A percentile compares a stretch with the other conserved stretches of the same genome.
These are phyloP conservation scores for Fusarium udum DNA, from an alignment of 2,329 filamentous ascomycete genomes.

Conservation along the genomic window DNA sequence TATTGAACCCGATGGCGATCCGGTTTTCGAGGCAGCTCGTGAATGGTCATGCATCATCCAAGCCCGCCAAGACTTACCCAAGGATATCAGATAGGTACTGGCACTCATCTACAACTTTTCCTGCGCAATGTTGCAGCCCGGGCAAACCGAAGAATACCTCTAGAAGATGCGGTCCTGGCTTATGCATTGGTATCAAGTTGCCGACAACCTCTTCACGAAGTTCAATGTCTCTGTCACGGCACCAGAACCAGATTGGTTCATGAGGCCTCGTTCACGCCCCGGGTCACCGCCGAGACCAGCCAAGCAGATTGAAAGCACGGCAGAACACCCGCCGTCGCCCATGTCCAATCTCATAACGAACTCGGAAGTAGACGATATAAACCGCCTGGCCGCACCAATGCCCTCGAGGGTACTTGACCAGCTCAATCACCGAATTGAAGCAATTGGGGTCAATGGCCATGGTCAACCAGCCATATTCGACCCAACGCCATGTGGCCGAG, in stretches of 20 bases:
- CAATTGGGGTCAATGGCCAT: background rate
- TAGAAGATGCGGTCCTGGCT: slow-evolving; percentile 46
- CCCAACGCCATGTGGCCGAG: background rate
- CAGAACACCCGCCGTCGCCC: background rate
- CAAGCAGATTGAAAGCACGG: too few relatives aligned
- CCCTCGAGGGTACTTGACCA: background rate
- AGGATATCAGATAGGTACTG: slow-evolving; percentile 47
- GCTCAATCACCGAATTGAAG: background rate
- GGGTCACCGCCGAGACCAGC: background rate
- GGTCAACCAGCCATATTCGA: background rate
- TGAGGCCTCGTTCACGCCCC: slow-evolving; percentile 10
- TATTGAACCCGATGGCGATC: slow-evolving; percentile 38
- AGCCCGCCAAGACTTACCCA: slow-evolving; percentile 34
- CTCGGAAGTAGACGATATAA: background rate
- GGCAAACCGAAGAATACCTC: slow-evolving; percentile 17
- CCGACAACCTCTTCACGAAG: slow-evolving; percentile 36
- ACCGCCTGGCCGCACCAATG: background rate
- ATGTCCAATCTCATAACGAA: background rate
- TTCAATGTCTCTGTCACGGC: slow-evolving; percentile 17
- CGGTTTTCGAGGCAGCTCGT: slow-evolving; percentile 43
- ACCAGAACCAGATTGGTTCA: slow-evolving; percentile 44
- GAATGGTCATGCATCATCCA: slow-evolving; percentile 47
- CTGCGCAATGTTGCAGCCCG: slow-evolving; percentile 40
- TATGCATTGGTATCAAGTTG: slow-evolving; percentile 42
- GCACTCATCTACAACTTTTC: slow-evolving; percentile 46